Conservation (phyloP, 352 stramenopile species). For the Pythium pyrilobum region DNA sequence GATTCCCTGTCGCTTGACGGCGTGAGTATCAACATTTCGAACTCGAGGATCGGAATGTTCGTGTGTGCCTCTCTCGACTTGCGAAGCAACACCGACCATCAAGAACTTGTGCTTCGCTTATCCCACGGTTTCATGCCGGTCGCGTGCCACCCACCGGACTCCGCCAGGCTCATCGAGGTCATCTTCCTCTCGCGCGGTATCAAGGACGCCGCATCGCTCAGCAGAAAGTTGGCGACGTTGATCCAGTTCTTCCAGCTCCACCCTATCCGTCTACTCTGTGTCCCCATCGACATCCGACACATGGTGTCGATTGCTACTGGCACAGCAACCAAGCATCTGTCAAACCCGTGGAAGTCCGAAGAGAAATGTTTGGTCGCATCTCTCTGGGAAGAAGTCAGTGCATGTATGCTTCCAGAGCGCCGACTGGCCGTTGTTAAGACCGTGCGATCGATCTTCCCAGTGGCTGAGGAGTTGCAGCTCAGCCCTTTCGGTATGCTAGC, state of each 20-base stretch:
- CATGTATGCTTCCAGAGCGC: constrained; percentile 34
- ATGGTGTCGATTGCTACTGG: constrained; percentile 25
- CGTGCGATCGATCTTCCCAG: constrained; percentile 32
- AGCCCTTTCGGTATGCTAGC: constrained; percentile 17
- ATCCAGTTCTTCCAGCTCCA: constrained; percentile 27
- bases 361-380: constrained; percentile 40
- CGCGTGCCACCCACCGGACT: constrained; percentile 22
- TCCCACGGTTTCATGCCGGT: constrained; percentile 41
- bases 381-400: constrained; percentile 46
- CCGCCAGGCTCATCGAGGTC: constrained; percentile 31
- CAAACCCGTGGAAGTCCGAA: constrained; percentile 23
- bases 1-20: constrained; percentile 31
- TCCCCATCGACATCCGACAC: constrained; percentile 19
- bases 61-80: constrained; percentile 28
- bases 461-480: constrained; percentile 34
- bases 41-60: constrained; percentile 30
- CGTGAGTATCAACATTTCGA: constrained; percentile 28
- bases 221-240: constrained; percentile 29
- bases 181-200: constrained; percentile 33
- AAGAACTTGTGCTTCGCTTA: constrained; percentile 40
- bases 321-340: not conserved
- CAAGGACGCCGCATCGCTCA: constrained; percentile 37
- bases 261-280: constrained; percentile 14
- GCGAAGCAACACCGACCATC: constrained; percentile 23
- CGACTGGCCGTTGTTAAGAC: constrained; percentile 36